phyloP scores from a whole-genome alignment of 371 early-diverging fungal genomes.

The Apophysomyces trapeziformis region DNA sequence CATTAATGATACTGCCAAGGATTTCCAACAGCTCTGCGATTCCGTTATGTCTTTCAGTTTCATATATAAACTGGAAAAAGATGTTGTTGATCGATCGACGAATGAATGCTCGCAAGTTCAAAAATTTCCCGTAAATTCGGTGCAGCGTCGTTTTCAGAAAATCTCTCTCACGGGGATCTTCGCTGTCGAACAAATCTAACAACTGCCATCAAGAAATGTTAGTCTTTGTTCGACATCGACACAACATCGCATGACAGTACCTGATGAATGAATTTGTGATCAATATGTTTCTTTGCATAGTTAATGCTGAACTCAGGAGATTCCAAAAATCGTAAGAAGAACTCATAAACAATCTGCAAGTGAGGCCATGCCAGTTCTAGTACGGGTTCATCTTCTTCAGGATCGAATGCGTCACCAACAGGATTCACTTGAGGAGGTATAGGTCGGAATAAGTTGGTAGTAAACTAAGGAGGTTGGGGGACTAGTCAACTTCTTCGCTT shows the following conservation, averaged over 20 bases:
- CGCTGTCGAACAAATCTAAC: constrained; percentile 96
- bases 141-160: constrained; percentile 97
- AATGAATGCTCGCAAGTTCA: constrained; percentile 96
- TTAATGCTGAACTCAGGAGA: constrained; percentile 95
- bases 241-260: constrained; percentile 37
- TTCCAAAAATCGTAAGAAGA: constrained; percentile 95
- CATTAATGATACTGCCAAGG: constrained; percentile 97
- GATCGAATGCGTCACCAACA: constrained; percentile 95
- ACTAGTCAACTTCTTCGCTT: background rate
- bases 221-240: background rate
- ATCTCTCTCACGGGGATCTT: constrained; percentile 97
- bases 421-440: constrained; percentile 96
- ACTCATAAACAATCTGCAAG: constrained; percentile 94
- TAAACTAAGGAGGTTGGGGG: constrained; percentile 61
- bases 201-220: constrained; percentile 53
- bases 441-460: constrained; percentile 91
- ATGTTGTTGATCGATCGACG: constrained; percentile 96
- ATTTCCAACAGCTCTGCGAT: constrained; percentile 97
- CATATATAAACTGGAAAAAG: constrained; percentile 96
- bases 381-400: constrained; percentile 98
- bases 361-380: constrained; percentile 97
- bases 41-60: constrained; percentile 95
- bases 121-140: constrained; percentile 96
- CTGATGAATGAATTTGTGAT: constrained; percentile 90
- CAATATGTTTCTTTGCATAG: constrained; percentile 93